phyloP scores from a whole-genome alignment of 164 flowering plant genomes.

The Nymphaea thermarum region DNA sequence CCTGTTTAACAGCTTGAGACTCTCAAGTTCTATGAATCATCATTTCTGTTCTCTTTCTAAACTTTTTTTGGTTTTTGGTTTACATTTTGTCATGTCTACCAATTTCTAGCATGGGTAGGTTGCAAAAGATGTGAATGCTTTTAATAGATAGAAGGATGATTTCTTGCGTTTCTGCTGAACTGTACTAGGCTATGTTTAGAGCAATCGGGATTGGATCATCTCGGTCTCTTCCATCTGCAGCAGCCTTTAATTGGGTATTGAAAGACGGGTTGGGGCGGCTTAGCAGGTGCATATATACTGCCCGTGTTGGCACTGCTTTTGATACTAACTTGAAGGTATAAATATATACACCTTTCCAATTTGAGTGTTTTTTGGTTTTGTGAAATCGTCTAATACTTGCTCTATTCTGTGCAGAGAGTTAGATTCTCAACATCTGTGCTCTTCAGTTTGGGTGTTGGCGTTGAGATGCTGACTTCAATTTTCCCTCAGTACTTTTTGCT shows the following conservation, averaged over 20 bases:
- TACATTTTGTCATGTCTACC: not conserved
- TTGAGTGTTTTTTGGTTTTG: not conserved
- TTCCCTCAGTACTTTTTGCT: slow-evolving; percentile 75
- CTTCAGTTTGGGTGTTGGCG: slow-evolving; percentile 78
- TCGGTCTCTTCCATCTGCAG: slow-evolving; percentile 79
- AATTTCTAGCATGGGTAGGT: not conserved
- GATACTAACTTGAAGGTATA: slow-evolving; percentile 89
- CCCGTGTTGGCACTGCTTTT: slow-evolving; percentile 71
- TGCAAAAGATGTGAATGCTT: not conserved
- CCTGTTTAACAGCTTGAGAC: not conserved
- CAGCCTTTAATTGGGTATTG: slow-evolving; percentile 87
- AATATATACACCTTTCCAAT: not conserved
- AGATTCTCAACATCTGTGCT: slow-evolving; percentile 74
- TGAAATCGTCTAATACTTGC: not conserved
- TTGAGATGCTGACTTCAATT: slow-evolving; percentile 81
- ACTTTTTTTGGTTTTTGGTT: not conserved
- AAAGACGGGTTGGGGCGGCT: slow-evolving; percentile 91
- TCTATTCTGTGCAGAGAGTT: slow-evolving; percentile 52
- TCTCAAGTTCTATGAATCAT: not conserved
- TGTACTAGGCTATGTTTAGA: slow-evolving; percentile 79
- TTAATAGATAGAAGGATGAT: no score
- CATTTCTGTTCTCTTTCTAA: not conserved
- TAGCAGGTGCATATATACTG: slow-evolving; percentile 80
- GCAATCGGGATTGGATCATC: slow-evolving; percentile 87
- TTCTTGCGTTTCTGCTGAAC: not conserved